Evolutionary conservation across 495 filamentous ascomycete species (phyloP), one percentile per base, ranked within the genome.

Genomic region (Podospora didyma): DNA sequence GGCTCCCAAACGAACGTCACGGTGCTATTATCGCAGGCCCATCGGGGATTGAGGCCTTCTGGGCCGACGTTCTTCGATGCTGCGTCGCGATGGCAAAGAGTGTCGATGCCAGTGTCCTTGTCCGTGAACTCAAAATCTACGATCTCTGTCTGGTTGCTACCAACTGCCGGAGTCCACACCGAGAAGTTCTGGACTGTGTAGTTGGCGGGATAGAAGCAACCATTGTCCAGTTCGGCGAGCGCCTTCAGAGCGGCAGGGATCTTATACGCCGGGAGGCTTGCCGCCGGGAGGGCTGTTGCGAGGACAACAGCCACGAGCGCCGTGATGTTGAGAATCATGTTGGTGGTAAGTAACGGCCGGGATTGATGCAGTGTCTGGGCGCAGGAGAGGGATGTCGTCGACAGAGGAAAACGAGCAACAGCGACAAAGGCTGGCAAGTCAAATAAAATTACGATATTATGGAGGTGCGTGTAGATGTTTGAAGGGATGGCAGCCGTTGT

Each of bases 1-100:
- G n/a, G n/a, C n/a, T 77, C 49, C 74, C 77, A 59, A 73, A 83
- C 69, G 77, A 84, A 69, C 56, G 79, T 19, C 72, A 82, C 61
- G 63, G 65, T 20, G 12, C 23, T n/a, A 53, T 69, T 49, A 14
- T 69, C 53, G 69, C 70, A 68, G 46, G 65, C 26, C 56, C 61
- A 62, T 57, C 66, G 51, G 2, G 62, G 46, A 6, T 62, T 51
- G 4, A 59, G 54, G 0, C 58, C 69, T 9, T 46, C n/a, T 2
- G 48, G 51, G 35, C 55, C 68, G 10, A 58, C 53, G 23, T 63
- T 72, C 22, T 42, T 22, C 17, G 68, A 69, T 14, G 60, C 63
- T 31, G 42, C 46, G 51, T 74, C 70, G 57, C 48, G 53, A 31
- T 62, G 59, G 58, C 71, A 74, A 11, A 39, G 11, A 11, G 68